A percentile compares a stretch with the other conserved stretches of the same genome.
Conservation (phyloP, 768 basidiomycete species). For the Floccularia luteovirens region DNA sequence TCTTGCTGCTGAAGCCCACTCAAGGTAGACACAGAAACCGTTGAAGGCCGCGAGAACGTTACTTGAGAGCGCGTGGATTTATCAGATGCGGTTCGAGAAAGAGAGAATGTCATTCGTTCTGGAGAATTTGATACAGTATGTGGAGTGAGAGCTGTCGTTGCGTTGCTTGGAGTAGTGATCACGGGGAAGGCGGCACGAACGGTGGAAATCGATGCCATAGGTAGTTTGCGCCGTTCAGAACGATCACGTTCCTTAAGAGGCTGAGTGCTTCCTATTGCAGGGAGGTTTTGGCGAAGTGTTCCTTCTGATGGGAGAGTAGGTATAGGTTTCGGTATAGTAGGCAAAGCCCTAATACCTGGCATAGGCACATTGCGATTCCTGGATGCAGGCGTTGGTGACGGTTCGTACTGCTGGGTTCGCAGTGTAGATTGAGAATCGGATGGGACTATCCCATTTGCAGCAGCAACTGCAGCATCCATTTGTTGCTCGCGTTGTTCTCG, state of each 20-base stretch:
- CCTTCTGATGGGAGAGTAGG: constrained; percentile 56
- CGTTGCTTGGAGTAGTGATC: constrained; percentile 42
- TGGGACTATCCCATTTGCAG: constrained; percentile 16
- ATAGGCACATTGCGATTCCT: constrained; percentile 16
- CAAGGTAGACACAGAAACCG: constrained; percentile 43
- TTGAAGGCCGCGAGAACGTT: constrained; percentile 60
- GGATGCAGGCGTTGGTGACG: constrained; percentile 37
- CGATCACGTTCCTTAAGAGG: constrained; percentile 7
- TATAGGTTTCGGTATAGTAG: constrained; percentile 52
- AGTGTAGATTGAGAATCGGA: constrained; percentile 36
- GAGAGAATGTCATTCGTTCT: constrained; percentile 18
- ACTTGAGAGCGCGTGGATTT: constrained; percentile 38
- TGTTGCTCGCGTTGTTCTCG: constrained; percentile 46
- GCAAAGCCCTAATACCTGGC: constrained; percentile 35
- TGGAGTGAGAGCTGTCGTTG: constrained; percentile 61
- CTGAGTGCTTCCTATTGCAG: constrained; percentile 4
- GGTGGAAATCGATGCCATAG: constrained; percentile 33
- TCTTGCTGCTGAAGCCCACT: constrained; percentile 50
- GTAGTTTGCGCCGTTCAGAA: constrained; percentile 21
- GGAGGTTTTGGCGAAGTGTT: constrained; percentile 14
- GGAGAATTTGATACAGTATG: constrained; percentile 53
- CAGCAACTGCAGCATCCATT: constrained; percentile 10
- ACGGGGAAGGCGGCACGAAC: constrained; percentile 43
- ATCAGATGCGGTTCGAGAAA: constrained; percentile 41
- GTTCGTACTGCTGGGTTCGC: constrained; percentile 24